A percentile compares a stretch with the other conserved stretches of the same genome.
Evolutionary conservation across 805 yeast species (phyloP).

Genomic region (Candida germanica): DNA sequence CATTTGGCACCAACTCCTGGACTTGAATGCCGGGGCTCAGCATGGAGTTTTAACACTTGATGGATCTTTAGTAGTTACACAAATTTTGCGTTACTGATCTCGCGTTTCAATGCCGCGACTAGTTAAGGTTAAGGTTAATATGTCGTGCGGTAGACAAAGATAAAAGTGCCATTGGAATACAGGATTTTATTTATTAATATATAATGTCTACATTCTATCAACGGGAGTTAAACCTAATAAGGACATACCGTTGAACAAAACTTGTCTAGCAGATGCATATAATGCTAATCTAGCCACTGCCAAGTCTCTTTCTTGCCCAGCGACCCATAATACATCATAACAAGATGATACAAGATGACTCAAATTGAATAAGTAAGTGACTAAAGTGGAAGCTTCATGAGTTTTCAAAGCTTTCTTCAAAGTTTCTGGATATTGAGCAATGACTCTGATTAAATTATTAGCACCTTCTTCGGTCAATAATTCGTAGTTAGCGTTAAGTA

Average conservation of each 20-base stretch:
- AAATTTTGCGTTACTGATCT: too few species aligned
- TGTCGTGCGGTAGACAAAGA: too few species aligned
- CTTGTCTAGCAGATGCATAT: conserved; percentile 86
- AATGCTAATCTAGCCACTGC: conserved; percentile 91
- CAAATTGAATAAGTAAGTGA: conserved; percentile 87
- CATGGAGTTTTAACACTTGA: too few species aligned
- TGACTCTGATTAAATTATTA: conserved; percentile 63
- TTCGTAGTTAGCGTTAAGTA: conserved; percentile 51
- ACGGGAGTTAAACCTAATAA: conserved; percentile 96
- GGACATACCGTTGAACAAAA: conserved; percentile 82
- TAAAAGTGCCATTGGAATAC: too few species aligned
- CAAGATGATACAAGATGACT: conserved; percentile 95
- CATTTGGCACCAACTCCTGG: not conserved
- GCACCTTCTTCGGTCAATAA: conserved; percentile 73
- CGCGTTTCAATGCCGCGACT: too few species aligned
- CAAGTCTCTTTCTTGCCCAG: conserved; percentile 85
- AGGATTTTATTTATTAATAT: too few species aligned
- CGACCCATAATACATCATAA: conserved; percentile 93
- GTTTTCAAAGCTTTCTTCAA: conserved; percentile 79
- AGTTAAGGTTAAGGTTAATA: too few species aligned
- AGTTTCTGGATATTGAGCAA: conserved; percentile 90
- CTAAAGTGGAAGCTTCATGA: conserved; percentile 89
- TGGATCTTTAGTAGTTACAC: too few species aligned
- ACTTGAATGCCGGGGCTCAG: not conserved
- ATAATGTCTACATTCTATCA: conserved; percentile 79